Conservation (phyloP, 2,329 filamentous ascomycete species). For the Aspergillus fumigatus region DNA sequence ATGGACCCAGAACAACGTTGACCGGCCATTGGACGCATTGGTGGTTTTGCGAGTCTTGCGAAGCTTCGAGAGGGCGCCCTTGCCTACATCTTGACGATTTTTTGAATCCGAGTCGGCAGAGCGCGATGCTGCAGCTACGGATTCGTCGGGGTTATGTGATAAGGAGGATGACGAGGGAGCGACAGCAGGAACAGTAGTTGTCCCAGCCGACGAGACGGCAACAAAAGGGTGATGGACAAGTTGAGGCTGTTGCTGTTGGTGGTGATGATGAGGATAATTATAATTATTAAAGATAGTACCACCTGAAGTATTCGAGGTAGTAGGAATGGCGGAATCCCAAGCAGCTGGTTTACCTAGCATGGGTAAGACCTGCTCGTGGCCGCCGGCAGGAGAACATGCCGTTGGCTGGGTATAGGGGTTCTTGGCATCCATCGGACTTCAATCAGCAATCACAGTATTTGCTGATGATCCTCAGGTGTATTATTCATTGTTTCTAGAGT, state of each 20-base stretch:
- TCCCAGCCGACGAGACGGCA: not conserved
- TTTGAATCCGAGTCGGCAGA: conserved; percentile 3
- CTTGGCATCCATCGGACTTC: conserved; percentile 31
- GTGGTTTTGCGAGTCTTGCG: conserved; percentile 32
- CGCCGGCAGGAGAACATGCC: conserved; percentile 11
- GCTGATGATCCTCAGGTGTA: conserved; percentile 16
- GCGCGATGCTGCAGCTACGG: not conserved
- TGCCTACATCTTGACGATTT: conserved; percentile 10
- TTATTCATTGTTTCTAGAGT: conserved; percentile 15
- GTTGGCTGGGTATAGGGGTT: conserved; percentile 16
- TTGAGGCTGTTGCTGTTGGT: conserved; percentile 2
- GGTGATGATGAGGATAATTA: conserved; percentile 4
- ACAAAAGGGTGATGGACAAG: conserved; percentile 5
- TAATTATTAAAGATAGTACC: conserved; percentile 2
- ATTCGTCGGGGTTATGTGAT: conserved; percentile 3
- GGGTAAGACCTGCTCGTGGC: conserved; percentile 26
- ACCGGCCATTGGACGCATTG: conserved; percentile 25
- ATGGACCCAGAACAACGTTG: conserved; percentile 40
- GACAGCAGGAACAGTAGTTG: not conserved
- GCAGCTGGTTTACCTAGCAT: conserved; percentile 22
- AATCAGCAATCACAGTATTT: conserved; percentile 16
- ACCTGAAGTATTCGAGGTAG: not conserved
- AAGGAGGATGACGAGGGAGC: not conserved
- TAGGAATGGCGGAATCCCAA: conserved; percentile 10
- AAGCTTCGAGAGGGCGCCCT: conserved; percentile 24